A percentile compares a stretch with the other conserved stretches of the same genome.
Evolutionary conservation across 345 rosid species (phyloP).

Genomic region (Physaria fendleri): DNA sequence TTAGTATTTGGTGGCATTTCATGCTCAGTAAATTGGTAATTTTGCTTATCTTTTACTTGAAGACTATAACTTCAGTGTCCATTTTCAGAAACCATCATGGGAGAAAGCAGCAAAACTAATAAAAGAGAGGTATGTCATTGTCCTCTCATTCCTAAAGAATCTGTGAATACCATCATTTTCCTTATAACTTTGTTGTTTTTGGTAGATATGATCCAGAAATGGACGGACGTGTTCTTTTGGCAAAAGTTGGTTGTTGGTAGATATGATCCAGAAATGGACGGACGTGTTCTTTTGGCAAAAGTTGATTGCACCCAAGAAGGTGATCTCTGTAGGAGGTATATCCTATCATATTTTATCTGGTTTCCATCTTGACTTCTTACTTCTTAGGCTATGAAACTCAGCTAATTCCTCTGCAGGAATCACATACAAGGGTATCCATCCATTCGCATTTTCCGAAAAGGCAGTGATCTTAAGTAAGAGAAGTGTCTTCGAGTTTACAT

Average conservation of each 20-base stretch:
- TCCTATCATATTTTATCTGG: conserved; percentile 9
- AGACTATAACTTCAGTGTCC: conserved; percentile 11
- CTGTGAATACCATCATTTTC: conserved; percentile 3
- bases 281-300: conserved; percentile 77
- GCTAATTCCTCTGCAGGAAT: conserved; percentile 39
- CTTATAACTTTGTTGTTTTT: conserved; percentile 9
- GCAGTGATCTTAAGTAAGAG: conserved; percentile 74
- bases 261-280: conserved; percentile 90
- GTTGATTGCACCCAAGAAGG: conserved; percentile 84
- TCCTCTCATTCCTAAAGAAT: neutral
- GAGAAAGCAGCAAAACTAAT: conserved; percentile 85
- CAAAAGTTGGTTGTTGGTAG: conserved; percentile 90
- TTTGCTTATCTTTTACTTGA: neutral
- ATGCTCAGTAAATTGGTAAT: neutral
- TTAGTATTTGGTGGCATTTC: neutral
- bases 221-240: conserved; percentile 88
- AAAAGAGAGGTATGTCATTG: conserved; percentile 56
- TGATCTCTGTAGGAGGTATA: conserved; percentile 86
- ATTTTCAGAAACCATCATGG: conserved; percentile 94
- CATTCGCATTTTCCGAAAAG: conserved; percentile 95
- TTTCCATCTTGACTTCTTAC: neutral
- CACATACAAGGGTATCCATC: conserved; percentile 98
- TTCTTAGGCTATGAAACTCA: conserved; percentile 3
- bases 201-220: conserved; percentile 86
- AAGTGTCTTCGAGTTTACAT: neutral